Percentiles rank a stretch among this genome's conserved stretches.
Conservation (phyloP, 2,329 filamentous ascomycete genomes). For the Fusarium proliferatum region DNA sequence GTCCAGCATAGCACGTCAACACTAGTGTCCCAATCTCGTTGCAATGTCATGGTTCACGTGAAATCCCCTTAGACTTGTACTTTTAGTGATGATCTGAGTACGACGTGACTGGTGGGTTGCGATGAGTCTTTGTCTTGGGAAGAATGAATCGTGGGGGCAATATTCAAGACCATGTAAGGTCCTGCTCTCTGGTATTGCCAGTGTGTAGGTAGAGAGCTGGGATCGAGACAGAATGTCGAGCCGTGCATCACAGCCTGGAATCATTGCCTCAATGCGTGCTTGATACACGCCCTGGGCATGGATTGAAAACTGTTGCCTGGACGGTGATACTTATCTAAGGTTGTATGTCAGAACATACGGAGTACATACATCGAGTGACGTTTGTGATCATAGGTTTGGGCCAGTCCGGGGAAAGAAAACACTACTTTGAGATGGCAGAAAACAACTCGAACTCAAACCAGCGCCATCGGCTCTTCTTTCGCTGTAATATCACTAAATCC, state of each 20-base stretch:
- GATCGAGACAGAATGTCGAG: not conserved
- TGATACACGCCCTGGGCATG: not conserved
- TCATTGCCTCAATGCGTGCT: no score
- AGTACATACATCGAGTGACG: not conserved
- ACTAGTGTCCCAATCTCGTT: conserved; percentile 13
- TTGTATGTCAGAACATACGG: conserved; percentile 9
- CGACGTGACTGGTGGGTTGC: conserved; percentile 1
- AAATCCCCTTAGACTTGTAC: not conserved
- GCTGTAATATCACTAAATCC: conserved; percentile 43
- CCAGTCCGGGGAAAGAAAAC: conserved; percentile 34
- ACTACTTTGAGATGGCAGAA: conserved; percentile 6
- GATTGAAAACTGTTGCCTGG: not conserved
- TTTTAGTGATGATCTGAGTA: conserved; percentile 12
- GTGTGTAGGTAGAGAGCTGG: not conserved
- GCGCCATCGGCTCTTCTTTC: conserved; percentile 42
- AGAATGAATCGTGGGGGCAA: conserved; percentile 2
- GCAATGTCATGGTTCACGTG: conserved; percentile 10
- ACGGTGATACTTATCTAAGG: not conserved
- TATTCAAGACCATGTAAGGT: not conserved
- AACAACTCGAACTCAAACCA: conserved; percentile 28
- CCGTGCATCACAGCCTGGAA: not conserved
- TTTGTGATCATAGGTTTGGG: not conserved
- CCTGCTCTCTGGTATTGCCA: not conserved
- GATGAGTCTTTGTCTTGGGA: not conserved
- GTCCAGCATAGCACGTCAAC: conserved; percentile 22